These are phyloP conservation scores for Penicillium paradoxum DNA, from an alignment of 495 filamentous ascomycete genomes.

Conservation along the genomic window DNA sequence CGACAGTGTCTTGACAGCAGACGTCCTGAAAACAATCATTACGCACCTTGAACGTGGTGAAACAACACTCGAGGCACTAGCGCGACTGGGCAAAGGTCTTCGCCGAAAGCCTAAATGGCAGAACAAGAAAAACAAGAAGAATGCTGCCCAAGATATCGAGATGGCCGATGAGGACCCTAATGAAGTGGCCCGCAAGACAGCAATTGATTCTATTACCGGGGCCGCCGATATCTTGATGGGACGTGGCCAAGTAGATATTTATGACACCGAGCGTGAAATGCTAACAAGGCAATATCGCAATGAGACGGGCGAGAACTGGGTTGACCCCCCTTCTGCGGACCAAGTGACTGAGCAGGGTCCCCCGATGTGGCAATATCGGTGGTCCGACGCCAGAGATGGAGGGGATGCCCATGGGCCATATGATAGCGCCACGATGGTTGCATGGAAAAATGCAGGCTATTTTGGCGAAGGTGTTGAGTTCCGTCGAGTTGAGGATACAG, in stretches of 20 bases:
- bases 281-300: conserved; percentile 74
- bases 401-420: conserved; percentile 80
- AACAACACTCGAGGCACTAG: conserved; percentile 83
- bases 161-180: conserved; percentile 80
- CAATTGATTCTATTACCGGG: conserved; percentile 77
- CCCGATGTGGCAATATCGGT: conserved; percentile 83
- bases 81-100: conserved; percentile 66
- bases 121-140: conserved; percentile 53
- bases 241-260: conserved; percentile 78
- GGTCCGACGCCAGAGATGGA: conserved; percentile 83
- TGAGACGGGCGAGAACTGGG: conserved; percentile 91
- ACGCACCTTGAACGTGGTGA: conserved; percentile 71
- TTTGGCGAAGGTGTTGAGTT: conserved; percentile 95
- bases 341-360: conserved; percentile 25
- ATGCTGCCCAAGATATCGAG: conserved; percentile 45
- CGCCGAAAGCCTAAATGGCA: conserved; percentile 59
- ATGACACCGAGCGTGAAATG: conserved; percentile 81
- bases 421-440: conserved; percentile 74
- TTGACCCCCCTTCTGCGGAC: conserved; percentile 48
- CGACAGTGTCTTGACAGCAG: conserved; percentile 68
- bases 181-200: conserved; percentile 61
- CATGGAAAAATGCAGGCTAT: conserved; percentile 86
- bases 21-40: conserved; percentile 70
- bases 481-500: conserved; percentile 52
- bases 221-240: conserved; percentile 81